Evolutionary conservation across 2,329 filamentous ascomycete genomes (phyloP), one percentile per base, ranked within the genome.

Genomic region (Penicillium sp.): DNA sequence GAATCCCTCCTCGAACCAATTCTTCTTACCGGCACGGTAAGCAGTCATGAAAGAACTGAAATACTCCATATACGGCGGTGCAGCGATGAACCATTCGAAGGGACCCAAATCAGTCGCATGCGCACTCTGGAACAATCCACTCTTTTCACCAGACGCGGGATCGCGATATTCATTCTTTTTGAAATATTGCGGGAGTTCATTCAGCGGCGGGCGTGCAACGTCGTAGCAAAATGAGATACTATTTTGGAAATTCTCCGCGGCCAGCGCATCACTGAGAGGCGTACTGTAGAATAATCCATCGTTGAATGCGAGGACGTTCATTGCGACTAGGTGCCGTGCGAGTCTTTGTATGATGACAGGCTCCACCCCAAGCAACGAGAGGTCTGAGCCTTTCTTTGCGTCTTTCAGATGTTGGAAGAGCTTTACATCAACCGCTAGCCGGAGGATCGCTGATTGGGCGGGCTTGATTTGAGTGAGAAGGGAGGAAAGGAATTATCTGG

Each of bases 11-110:
- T 75, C 73, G 34, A 65, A 67, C 74, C 71, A 77, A 6, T 69
- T 67, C 14, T 68, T 62, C 48, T 74, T 75, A 5, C 73, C 74
- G 2, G 68, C 68, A 16, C 71, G 67, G 52, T 76, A 75, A 7
- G 71, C 69, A 1, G 61, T 61, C 73, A 77, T 76, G 52, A 74
- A 75, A 21, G 59, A 71, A 48, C 67, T 68, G 54, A 76, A 75
- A 7, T 63, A 47, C 7, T 68, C 57, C 0, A 75, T 62, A 52
- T 74, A 63, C 5, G 71, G 72, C 0, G 73, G 71, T 9, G 69
- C 75, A 1, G 65, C 61, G 21, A 70, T 65, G 0, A 77, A 54
- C 70, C 72, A 76, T 14, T 68, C 67, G 52, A 76, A 76, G 45
- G 75, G 71, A 0, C 68, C 60, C 4, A 75, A 60, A 2, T 69